Conservation (phyloP, 805 yeast species). For the Debaryomyces castellii region DNA sequence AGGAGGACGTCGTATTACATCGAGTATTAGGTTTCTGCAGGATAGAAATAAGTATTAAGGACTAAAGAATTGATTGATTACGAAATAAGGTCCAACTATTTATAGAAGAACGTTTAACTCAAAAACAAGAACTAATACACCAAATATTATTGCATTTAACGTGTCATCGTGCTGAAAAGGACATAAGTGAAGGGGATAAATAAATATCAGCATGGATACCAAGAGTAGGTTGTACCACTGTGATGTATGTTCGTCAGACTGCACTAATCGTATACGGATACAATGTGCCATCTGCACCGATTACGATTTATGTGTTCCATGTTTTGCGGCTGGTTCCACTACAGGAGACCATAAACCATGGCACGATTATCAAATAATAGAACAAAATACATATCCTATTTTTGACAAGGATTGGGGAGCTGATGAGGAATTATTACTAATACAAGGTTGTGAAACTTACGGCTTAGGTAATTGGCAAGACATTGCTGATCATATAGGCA, state of each 20-base stretch:
- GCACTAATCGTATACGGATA: conserved; percentile 87
- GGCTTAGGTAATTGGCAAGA: conserved; percentile 99
- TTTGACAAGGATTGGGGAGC: conserved; percentile 96
- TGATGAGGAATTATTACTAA: conserved; percentile 85
- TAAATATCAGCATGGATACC: conserved; percentile 27
- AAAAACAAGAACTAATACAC: neutral
- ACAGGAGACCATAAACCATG: conserved; percentile 89
- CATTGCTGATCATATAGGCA: conserved; percentile 94
- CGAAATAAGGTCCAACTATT: neutral
- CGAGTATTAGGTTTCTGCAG: neutral
- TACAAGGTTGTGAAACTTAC: conserved; percentile 87
- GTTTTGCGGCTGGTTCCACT: conserved; percentile 81
- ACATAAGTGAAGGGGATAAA: neutral
- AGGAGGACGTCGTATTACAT: neutral
- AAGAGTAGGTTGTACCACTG: conserved; percentile 66
- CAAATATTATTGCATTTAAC: neutral
- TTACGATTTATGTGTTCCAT: conserved; percentile 96
- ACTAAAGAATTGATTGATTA: neutral
- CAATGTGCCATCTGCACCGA: conserved; percentile 91
- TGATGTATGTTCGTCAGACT: conserved; percentile 94
- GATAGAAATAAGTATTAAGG: neutral
- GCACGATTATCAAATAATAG: conserved; percentile 89
- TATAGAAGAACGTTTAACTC: neutral
- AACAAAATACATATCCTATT: conserved; percentile 93
- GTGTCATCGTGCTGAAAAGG: neutral